Base-by-base conservation (phyloP, 306 rosid species). In the Quercus engelmannii region DNA sequence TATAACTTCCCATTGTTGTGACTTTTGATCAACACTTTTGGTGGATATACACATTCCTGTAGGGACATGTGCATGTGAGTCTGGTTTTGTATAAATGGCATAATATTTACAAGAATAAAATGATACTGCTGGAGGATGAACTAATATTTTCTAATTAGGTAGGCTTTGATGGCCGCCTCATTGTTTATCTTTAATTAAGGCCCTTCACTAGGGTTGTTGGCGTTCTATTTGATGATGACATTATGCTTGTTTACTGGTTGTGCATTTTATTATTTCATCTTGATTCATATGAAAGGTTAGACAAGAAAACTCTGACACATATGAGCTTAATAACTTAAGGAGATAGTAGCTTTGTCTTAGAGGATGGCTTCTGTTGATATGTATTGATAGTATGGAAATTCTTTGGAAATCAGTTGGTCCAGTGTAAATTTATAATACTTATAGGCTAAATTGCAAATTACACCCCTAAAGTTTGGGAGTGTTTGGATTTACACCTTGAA, bases 71-170 rank as follows among this genome's bases (percentile, higher is more conserved):
- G 21, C 4, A 14, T 54, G 19, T 35, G 80, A 6, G 20, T 63
- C 6, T 31, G 59, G 73, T 52, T 14, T 72, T 52, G 15, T 51
- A 30, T 58, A 1, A 26, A 33, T 38, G 25, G 63, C 55, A n/a
- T 25, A 23, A 52, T 41, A 41, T 49, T 46, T 68, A 19, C 77
- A 10, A 72, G 18, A 38, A 4, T 25, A 35, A 26, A 71, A 25
- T 81, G 73, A 67, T 77, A 30, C 38, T 49, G 35, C 35, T 5
- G 15, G 55, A 76, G 49, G 71, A 33, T 73, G 72, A 57, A 38
- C 55, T 69, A 62, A 41, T 43, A 31, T 74, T 70, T 21, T 68
- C 20, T 1, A 75, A 62, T 59, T 31, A 61, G 46, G 77, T 54
- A 59, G 33, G 31, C 25, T 71, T 19, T 5, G 62, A 61, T 21